Percentiles rank a stretch among this genome's conserved stretches.
Conservation (phyloP, 306 rosid genomes). For the Castanospermum australe region DNA sequence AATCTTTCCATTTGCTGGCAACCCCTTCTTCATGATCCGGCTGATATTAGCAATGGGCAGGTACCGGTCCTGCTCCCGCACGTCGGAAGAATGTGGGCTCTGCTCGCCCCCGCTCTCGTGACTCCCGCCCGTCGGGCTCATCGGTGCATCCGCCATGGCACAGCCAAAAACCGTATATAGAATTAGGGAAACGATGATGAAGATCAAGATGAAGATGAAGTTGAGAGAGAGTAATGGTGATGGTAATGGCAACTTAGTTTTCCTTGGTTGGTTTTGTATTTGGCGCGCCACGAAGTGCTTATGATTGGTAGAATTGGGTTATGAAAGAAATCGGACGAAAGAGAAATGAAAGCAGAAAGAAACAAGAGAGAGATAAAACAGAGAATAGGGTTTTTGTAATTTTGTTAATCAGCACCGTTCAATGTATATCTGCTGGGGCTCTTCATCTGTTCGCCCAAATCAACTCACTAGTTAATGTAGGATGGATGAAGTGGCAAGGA, state of each 20-base stretch:
- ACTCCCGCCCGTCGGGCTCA: constrained; percentile 65
- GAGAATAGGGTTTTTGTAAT: background rate
- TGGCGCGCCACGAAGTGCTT: background rate
- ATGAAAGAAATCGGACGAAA: background rate
- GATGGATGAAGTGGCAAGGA: too few species aligned
- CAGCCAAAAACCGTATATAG: constrained; percentile 12
- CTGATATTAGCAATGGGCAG: constrained; percentile 93
- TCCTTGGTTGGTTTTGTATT: background rate
- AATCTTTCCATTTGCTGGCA: constrained; percentile 84
- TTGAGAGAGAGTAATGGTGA: background rate
- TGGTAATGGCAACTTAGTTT: too few species aligned
- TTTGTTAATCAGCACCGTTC: background rate
- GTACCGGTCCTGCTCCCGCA: constrained; percentile 74
- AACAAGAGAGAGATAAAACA: background rate
- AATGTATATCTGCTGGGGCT: too few species aligned
- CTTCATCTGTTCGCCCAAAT: too few species aligned
- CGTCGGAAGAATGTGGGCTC: constrained; percentile 57
- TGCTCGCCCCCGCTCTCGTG: constrained; percentile 91
- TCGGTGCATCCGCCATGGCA: constrained; percentile 73
- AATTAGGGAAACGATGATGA: too few species aligned
- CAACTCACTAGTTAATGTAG: too few species aligned
- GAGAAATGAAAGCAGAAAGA: background rate
- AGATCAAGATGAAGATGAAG: too few species aligned
- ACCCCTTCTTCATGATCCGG: constrained; percentile 90
- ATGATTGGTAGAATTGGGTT: background rate